A percentile compares a stretch with the other conserved stretches of the same genome.
These are phyloP conservation scores for Fragilaria crotonensis DNA, from an alignment of 108 stramenopile genomes.

Conservation along the genomic window DNA sequence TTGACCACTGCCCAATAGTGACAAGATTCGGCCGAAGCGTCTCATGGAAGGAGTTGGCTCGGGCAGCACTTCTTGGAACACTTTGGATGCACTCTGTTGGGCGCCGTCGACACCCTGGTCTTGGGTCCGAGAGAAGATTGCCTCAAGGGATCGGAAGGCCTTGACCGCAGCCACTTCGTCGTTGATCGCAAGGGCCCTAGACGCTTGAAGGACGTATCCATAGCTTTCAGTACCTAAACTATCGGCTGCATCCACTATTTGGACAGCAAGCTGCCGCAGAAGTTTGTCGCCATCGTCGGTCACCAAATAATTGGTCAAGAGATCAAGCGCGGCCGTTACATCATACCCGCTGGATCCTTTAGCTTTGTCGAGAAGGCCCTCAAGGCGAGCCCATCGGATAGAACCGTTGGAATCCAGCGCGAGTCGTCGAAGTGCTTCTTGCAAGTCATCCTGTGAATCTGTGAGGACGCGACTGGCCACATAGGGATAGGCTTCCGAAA, in stretches of 20 bases:
- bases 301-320: conserved; percentile 72
- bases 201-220: conserved; percentile 47
- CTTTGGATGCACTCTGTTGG: conserved; percentile 15
- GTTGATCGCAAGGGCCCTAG: conserved; percentile 44
- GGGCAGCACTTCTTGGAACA: conserved; percentile 46
- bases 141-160: conserved; percentile 55
- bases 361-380: conserved; percentile 83
- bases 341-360: conserved; percentile 71
- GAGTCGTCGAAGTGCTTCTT: conserved; percentile 72
- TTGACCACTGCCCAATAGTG: conserved; percentile 37
- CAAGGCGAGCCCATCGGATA: conserved; percentile 86
- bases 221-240: conserved; percentile 61
- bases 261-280: conserved; percentile 56
- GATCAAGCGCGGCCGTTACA: conserved; percentile 76
- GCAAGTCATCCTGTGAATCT: conserved; percentile 73
- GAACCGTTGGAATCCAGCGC: conserved; percentile 74
- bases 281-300: conserved; percentile 73
- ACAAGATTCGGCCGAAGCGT: conserved; percentile 47
- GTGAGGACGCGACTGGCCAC: conserved; percentile 92
- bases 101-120: conserved; percentile 17
- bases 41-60: conserved; percentile 64
- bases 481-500: conserved; percentile 92
- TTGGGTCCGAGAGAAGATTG: conserved; percentile 16
- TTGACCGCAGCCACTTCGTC: conserved; percentile 62
- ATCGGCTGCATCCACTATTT: conserved; percentile 73